A percentile compares a stretch with the other conserved stretches of the same genome.
Evolutionary conservation across 306 rosid species (phyloP).

Genomic region (Chamaecrista fasciculata): DNA sequence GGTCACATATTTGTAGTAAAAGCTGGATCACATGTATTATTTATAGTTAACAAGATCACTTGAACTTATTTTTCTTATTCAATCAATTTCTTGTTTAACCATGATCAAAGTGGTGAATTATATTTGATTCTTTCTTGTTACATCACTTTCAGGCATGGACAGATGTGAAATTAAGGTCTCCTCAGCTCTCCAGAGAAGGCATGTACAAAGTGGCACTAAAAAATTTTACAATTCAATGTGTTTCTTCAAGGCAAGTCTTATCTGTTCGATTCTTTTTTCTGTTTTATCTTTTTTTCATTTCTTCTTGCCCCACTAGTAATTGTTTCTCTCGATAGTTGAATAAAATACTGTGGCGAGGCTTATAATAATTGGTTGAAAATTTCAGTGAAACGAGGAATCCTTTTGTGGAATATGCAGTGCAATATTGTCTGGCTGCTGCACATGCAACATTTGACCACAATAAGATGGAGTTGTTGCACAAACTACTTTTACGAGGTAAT

Average conservation of each 20-base stretch:
- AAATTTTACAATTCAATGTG: slow-evolving; percentile 47
- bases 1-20: not conserved
- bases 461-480: slow-evolving; percentile 56
- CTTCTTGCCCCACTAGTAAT: not conserved
- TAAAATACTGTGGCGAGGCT: slow-evolving; percentile 17
- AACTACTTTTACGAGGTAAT: slow-evolving; percentile 73
- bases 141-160: slow-evolving; percentile 65
- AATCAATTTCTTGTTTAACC: not conserved
- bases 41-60: not conserved
- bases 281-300: not conserved
- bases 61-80: not conserved
- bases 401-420: slow-evolving; percentile 91
- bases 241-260: slow-evolving; percentile 60
- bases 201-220: slow-evolving; percentile 64
- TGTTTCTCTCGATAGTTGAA: slow-evolving; percentile 4
- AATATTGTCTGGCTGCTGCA: slow-evolving; percentile 86
- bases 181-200: slow-evolving; percentile 83
- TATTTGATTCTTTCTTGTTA: not conserved
- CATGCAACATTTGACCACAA: slow-evolving; percentile 56
- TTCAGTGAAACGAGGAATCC: slow-evolving; percentile 84
- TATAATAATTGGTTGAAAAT: slow-evolving; percentile 28
- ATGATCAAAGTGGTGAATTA: not conserved
- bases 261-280: not conserved
- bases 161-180: slow-evolving; percentile 83
- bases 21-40: not conserved